phyloP scores from a whole-genome alignment of 176 grass and related monocot species.

The Carex parvula region DNA sequence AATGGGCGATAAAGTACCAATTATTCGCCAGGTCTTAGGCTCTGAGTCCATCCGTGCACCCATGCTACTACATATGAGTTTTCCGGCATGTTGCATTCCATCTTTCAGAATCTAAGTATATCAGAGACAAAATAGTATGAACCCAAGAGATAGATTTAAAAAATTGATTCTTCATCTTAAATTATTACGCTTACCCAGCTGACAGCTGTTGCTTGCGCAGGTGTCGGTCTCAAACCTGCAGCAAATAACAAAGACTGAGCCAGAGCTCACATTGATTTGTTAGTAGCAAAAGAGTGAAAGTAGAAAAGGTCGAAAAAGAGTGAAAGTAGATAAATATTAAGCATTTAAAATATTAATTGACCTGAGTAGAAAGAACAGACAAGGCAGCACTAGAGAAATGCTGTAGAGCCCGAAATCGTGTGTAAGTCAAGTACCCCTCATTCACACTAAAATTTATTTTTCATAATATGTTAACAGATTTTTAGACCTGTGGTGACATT shows the following conservation, averaged over 20 bases:
- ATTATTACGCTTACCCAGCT: conserved; percentile 75
- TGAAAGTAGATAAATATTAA: background rate
- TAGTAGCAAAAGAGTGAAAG: background rate
- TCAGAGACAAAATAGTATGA: conserved; percentile 26
- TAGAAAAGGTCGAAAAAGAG: background rate
- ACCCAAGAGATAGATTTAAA: background rate
- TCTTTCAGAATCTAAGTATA: conserved; percentile 79
- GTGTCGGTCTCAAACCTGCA: conserved; percentile 87
- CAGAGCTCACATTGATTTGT: conserved; percentile 45
- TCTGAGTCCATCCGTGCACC: conserved; percentile 97
- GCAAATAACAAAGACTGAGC: conserved; percentile 88
- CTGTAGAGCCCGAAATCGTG: conserved; percentile 73
- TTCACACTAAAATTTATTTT: conserved; percentile 58
- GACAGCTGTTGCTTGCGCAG: conserved; percentile 78
- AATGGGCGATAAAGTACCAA: conserved; percentile 45
- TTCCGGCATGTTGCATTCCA: conserved; percentile 97
- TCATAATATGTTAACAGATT: conserved; percentile 7
- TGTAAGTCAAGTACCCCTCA: conserved; percentile 88
- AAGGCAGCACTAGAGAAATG: conserved; percentile 95
- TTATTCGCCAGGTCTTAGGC: conserved; percentile 97
- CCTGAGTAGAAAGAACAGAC: conserved; percentile 90
- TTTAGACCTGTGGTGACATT: background rate
- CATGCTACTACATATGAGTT: conserved; percentile 93
- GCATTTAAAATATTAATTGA: conserved; percentile 21
- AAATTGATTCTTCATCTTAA: background rate